Evolutionary conservation across 2,329 filamentous ascomycete species (phyloP).

Genomic region (Endoconidiophora polonica): DNA sequence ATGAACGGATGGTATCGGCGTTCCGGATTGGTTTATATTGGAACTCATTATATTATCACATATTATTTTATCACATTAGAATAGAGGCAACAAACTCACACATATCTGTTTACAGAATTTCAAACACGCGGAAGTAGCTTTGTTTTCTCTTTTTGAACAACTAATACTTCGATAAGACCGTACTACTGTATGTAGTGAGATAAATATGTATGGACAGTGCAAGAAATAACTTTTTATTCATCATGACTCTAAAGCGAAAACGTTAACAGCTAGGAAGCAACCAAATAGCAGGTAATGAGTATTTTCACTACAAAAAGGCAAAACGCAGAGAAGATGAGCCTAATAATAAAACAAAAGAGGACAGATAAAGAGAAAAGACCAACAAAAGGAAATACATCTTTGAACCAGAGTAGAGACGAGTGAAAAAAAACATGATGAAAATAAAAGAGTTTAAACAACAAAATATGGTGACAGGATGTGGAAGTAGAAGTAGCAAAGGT

Average conservation of each 20-base stretch:
- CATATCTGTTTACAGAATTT: too few species aligned
- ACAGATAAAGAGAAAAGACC: not conserved
- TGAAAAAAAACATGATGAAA: not conserved
- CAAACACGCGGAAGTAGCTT: too few species aligned
- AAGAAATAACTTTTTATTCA: not conserved
- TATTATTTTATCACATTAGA: too few species aligned
- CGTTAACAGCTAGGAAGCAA: too few species aligned
- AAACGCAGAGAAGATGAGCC: not conserved
- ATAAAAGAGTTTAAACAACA: not conserved
- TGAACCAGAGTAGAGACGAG: not conserved
- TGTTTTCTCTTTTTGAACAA: too few species aligned
- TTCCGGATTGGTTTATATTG: too few species aligned
- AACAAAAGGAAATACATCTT: not conserved
- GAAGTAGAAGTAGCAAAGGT: not conserved
- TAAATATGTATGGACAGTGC: not conserved
- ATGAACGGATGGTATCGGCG: too few species aligned
- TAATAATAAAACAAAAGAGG: constrained; percentile 7
- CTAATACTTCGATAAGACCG: too few species aligned
- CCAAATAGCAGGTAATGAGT: not conserved
- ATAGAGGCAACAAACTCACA: too few species aligned
- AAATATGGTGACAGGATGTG: not conserved
- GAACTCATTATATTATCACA: too few species aligned
- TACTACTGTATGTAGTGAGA: not conserved
- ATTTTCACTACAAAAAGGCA: not conserved
- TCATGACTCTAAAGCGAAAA: not conserved